Base-by-base conservation (phyloP, 805 yeast species). In the Scheffersomyces coipomensis region DNA sequence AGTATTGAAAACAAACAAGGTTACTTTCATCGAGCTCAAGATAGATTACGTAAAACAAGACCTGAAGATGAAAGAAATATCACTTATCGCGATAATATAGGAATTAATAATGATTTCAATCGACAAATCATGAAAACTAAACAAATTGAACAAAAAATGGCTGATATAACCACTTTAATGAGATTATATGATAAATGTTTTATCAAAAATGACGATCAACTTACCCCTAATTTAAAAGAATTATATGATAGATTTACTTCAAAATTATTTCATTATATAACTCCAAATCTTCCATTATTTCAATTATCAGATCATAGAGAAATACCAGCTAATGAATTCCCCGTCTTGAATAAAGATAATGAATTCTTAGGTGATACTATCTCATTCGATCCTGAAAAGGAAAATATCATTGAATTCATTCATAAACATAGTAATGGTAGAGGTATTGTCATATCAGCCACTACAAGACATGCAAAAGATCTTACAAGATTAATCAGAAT, bases 401-500 rank as follows among this genome's bases (percentile, higher is more conserved):
- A 47, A 2, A 44, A 54, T 33, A 23, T 39, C 13, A 61, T 76
- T 37, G 72, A 74, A 45, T 63, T 73, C 32, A 55, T 76, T 19
- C 70, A 72, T 51, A 40, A 48, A 19, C 39, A 46, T 29, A 40
- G 52, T 29, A 51, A 53, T 29, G 70, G 68, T 1, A 53, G 40
- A 35, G 71, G 71, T 4, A 55, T 66, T 33, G 69, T 64, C 2
- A 37, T 66, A 35, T 56, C 68, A 3, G 49, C 61, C 4, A 38
- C 51, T 1, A 60, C 61, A 33, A 30, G 31, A 8, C 66, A 60
- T 44, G 35, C 60, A 2, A 48, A 52, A 9, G 51, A 47, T 34
- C 37, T 53, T 5, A 24, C 52, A 5, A 38, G 56, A 27, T 47
- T 66, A 15, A 51, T 66, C 18, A 54, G 53, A 23, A 34, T 62